A percentile compares a stretch with the other conserved stretches of the same genome.
phyloP scores from a whole-genome alignment of 345 rosid species.

The Stellera chamaejasme region DNA sequence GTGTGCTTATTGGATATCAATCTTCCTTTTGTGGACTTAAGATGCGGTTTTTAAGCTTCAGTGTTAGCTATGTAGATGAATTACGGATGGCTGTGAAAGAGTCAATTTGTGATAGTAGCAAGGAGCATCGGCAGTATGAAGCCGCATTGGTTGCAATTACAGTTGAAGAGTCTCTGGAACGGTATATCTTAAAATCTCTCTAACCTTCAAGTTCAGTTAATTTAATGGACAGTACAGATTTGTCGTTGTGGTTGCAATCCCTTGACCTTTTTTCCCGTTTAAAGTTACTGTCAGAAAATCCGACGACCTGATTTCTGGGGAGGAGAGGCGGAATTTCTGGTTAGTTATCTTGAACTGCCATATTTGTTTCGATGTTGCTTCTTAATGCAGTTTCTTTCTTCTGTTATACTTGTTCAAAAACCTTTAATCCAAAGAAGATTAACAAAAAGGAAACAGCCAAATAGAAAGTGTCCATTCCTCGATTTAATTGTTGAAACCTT shows the following conservation, averaged over 20 bases:
- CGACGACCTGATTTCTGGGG: conserved; percentile 81
- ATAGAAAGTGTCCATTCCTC: too few relatives aligned
- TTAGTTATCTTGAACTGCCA: conserved; percentile 25
- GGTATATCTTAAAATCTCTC: conserved; percentile 28
- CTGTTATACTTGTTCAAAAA: neutral
- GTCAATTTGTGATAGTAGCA: conserved; percentile 52
- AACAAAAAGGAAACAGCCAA: neutral
- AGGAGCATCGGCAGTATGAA: conserved; percentile 56
- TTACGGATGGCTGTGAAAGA: conserved; percentile 87
- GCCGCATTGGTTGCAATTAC: conserved; percentile 76
- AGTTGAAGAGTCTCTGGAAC: conserved; percentile 73
- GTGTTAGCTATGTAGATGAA: conserved; percentile 44
- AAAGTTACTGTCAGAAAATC: conserved; percentile 75
- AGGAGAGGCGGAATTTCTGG: conserved; percentile 91
- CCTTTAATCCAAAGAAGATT: neutral
- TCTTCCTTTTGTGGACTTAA: conserved; percentile 2
- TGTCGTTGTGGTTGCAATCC: conserved; percentile 1
- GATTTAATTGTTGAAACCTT: neutral
- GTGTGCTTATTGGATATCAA: too few relatives aligned
- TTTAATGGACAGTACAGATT: conserved; percentile 1
- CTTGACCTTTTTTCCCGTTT: conserved; percentile 4
- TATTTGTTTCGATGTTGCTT: conserved; percentile 4
- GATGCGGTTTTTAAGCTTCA: neutral
- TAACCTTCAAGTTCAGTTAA: conserved; percentile 1
- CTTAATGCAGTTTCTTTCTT: neutral